phyloP scores from a whole-genome alignment of 164 flowering plant species.

The Stephania yunnanensis region DNA sequence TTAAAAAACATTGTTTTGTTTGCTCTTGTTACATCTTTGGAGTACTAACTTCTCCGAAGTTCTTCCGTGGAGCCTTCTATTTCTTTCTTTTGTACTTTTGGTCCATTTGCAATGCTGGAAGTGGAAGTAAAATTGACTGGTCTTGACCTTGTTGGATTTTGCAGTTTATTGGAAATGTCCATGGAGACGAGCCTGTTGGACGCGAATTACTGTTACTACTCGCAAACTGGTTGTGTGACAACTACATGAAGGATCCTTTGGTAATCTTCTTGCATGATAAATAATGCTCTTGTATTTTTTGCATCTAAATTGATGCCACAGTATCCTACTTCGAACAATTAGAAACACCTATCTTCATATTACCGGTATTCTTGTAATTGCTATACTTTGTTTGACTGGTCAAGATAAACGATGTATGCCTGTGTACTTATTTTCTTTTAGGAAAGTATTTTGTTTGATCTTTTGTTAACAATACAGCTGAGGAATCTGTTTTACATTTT shows the following conservation, averaged over 20 bases:
- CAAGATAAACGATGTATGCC: no score
- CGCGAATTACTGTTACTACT: conserved; percentile 79
- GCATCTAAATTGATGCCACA: neutral
- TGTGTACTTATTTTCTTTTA: no score
- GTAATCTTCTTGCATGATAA: conserved; percentile 31
- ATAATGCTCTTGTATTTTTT: neutral
- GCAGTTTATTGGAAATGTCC: conserved; percentile 93
- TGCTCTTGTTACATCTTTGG: neutral
- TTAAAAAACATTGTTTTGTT: neutral
- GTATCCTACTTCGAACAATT: neutral
- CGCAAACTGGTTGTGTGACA: conserved; percentile 94
- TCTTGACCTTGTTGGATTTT: conserved; percentile 13
- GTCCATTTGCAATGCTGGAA: neutral
- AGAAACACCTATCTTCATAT: no score
- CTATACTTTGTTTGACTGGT: no score
- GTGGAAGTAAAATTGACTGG: neutral
- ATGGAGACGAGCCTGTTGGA: conserved; percentile 99
- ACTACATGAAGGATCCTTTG: conserved; percentile 72
- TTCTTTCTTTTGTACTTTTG: neutral
- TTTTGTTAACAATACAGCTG: no score
- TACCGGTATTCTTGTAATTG: no score
- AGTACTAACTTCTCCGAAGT: neutral
- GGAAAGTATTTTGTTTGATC: no score
- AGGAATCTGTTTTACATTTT: no score
- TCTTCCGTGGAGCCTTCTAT: neutral